phyloP scores from a whole-genome alignment of 2,329 filamentous ascomycete genomes.

The Ophiosphaerella narmari region DNA sequence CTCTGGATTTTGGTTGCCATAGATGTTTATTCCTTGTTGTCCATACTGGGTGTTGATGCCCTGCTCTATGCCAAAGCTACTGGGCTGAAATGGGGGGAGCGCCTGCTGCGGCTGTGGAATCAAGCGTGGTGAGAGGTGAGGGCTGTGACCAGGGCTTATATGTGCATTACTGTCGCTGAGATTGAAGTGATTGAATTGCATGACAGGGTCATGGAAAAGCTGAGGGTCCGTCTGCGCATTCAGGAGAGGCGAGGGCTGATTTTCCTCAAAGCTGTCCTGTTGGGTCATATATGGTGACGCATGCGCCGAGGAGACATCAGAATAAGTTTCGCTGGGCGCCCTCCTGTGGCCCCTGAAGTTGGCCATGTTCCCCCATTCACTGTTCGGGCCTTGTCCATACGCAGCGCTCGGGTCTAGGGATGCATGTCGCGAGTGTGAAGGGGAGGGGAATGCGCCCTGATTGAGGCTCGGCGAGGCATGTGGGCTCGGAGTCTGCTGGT shows the following conservation, averaged over 20 bases:
- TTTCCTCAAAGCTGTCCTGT: constrained; percentile 77
- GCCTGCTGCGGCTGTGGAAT: constrained; percentile 70
- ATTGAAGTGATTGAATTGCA: constrained; percentile 79
- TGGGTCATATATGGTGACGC: constrained; percentile 81
- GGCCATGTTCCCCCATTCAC: constrained; percentile 64
- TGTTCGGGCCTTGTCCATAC: constrained; percentile 57
- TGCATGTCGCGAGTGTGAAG: constrained; percentile 62
- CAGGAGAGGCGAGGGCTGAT: constrained; percentile 80
- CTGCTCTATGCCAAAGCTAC: constrained; percentile 54
- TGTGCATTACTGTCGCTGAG: constrained; percentile 56
- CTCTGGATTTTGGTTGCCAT: constrained; percentile 54
- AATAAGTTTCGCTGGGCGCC: constrained; percentile 81
- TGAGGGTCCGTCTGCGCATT: constrained; percentile 70
- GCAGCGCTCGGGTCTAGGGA: constrained; percentile 67
- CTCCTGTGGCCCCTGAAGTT: constrained; percentile 82
- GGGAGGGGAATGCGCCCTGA: constrained; percentile 57
- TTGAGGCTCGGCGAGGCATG: constrained; percentile 59
- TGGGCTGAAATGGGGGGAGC: constrained; percentile 55
- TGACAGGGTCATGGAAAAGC: constrained; percentile 73
- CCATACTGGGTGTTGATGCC: constrained; percentile 55
- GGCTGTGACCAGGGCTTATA: constrained; percentile 69
- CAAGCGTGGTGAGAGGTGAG: constrained; percentile 69
- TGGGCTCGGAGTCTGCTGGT: constrained; percentile 59
- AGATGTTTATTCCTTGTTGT: constrained; percentile 56
- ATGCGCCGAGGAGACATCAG: constrained; percentile 83